Conservation (phyloP, 805 yeast genomes). For the Teunomyces barrocoloradensis region DNA sequence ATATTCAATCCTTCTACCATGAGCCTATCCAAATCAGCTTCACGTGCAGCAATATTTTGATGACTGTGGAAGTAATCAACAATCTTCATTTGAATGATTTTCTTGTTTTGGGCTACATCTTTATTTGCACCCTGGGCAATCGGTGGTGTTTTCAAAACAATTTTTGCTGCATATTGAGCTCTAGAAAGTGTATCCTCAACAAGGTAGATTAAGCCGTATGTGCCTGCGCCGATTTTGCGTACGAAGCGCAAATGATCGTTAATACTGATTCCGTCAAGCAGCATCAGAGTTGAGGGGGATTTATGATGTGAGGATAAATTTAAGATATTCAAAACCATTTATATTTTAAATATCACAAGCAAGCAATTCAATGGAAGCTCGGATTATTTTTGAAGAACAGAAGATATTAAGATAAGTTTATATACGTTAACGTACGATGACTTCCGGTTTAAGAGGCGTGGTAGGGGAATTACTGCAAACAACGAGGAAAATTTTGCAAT, state of each 20-base stretch:
- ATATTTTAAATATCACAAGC: slow-evolving; percentile 1
- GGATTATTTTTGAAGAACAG: neutral
- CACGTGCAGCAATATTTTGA: slow-evolving; percentile 14
- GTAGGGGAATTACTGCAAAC: slow-evolving; percentile 2
- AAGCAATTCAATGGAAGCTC: neutral
- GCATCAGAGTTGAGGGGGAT: slow-evolving; percentile 2
- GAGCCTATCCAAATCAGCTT: slow-evolving; percentile 23
- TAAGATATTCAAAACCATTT: slow-evolving; percentile 2
- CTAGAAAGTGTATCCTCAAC: slow-evolving; percentile 56
- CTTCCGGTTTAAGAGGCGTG: neutral
- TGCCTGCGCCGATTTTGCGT: slow-evolving; percentile 74
- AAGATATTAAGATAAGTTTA: neutral
- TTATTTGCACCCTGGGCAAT: slow-evolving; percentile 23
- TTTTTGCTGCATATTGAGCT: slow-evolving; percentile 65
- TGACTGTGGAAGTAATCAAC: slow-evolving; percentile 17
- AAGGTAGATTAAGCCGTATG: slow-evolving; percentile 76
- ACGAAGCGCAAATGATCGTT: slow-evolving; percentile 40
- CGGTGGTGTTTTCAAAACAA: slow-evolving; percentile 51
- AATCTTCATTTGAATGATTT: slow-evolving; percentile 26
- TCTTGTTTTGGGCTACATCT: slow-evolving; percentile 29
- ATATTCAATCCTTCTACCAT: slow-evolving; percentile 23
- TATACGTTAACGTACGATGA: slow-evolving; percentile 1
- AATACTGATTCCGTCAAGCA: slow-evolving; percentile 22
- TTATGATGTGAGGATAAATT: slow-evolving; percentile 3
- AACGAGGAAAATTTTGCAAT: slow-evolving; percentile 2